Percentiles rank a stretch among this genome's conserved stretches.
These are phyloP conservation scores for Dioscorea dumetorum DNA, from an alignment of 106 monocot species.

Conservation along the genomic window DNA sequence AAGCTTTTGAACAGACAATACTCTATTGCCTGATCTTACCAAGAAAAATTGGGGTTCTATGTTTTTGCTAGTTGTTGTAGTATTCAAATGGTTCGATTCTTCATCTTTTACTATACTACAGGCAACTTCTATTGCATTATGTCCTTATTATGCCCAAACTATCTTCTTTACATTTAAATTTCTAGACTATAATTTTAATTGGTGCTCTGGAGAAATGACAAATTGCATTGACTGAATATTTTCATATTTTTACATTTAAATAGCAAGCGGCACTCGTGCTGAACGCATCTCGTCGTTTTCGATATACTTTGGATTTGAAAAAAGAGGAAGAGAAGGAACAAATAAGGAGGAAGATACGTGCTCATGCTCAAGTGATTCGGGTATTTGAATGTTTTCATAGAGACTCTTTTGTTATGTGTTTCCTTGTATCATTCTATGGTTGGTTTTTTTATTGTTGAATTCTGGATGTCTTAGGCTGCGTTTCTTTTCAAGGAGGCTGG, in stretches of 20 bases:
- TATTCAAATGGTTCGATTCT: too few relatives aligned
- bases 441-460: not conserved
- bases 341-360: slow-evolving; percentile 44
- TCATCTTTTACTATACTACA: too few relatives aligned
- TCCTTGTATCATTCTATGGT: not conserved
- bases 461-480: slow-evolving; percentile 56
- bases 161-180: too few relatives aligned
- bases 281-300: slow-evolving; percentile 63
- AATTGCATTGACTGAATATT: too few relatives aligned
- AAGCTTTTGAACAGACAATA: too few relatives aligned
- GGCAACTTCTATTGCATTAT: too few relatives aligned
- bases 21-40: too few relatives aligned
- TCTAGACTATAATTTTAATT: too few relatives aligned
- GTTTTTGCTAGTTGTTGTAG: too few relatives aligned
- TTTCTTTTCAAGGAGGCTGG: slow-evolving; percentile 75
- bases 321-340: slow-evolving; percentile 55
- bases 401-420: not conserved
- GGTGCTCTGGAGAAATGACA: not conserved
- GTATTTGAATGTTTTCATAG: slow-evolving; percentile 13
- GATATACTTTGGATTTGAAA: slow-evolving; percentile 66
- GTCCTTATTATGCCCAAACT: too few relatives aligned
- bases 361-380: slow-evolving; percentile 54
- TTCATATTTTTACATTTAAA: not conserved
- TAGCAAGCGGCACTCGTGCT: slow-evolving; percentile 63
- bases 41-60: too few relatives aligned